A percentile compares a stretch with the other conserved stretches of the same genome.
These are phyloP conservation scores for Inga laurina DNA, from an alignment of 306 rosid species.

Conservation along the genomic window DNA sequence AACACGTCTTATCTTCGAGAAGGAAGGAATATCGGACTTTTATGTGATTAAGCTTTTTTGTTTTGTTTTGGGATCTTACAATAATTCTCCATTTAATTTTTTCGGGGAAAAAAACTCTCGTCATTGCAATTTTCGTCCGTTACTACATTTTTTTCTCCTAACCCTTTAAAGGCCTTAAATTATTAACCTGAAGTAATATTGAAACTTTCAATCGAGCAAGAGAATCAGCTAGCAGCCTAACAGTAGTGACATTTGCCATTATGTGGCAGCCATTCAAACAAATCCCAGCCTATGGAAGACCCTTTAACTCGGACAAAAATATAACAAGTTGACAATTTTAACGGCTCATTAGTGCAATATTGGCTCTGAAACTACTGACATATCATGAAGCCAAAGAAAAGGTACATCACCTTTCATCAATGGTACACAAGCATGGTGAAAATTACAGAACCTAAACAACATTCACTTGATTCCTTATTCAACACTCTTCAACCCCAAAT, in stretches of 20 bases:
- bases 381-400: background rate
- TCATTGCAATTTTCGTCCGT: background rate
- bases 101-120: no score
- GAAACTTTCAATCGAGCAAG: background rate
- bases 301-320: background rate
- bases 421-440: background rate
- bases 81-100: no score
- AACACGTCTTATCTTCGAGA: no score
- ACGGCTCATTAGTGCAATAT: background rate
- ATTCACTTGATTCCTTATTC: conserved; percentile 1
- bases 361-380: background rate
- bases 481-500: conserved; percentile 16
- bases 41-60: no score
- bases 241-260: background rate
- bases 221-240: background rate
- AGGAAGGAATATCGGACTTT: no score
- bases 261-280: background rate
- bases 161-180: background rate
- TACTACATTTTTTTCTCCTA: background rate
- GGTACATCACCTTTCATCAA: background rate
- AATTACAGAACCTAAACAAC: background rate
- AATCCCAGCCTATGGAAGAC: background rate
- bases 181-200: background rate
- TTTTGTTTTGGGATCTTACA: no score
- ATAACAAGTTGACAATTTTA: background rate